phyloP scores from a whole-genome alignment of 805 yeast species.

The Wickerhamiella azyma region DNA sequence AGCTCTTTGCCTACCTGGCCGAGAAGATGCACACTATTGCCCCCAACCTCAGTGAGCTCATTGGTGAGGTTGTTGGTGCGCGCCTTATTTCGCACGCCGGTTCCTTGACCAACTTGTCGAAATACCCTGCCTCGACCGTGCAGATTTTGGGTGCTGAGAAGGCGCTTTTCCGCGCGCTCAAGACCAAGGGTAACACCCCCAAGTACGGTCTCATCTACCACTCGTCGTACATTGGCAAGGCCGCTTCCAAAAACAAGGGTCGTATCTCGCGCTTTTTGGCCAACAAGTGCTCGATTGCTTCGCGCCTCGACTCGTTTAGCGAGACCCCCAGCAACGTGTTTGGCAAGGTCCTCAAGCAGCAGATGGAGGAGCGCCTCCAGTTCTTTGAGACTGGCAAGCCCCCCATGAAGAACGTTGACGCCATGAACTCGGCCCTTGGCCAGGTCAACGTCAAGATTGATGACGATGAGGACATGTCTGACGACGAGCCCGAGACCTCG shows the following conservation, averaged over 20 bases:
- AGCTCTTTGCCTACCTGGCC: slow-evolving; percentile 69
- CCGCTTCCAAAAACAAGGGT: slow-evolving; percentile 94
- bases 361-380: slow-evolving; percentile 93
- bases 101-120: slow-evolving; percentile 87
- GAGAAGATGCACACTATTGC: slow-evolving; percentile 98
- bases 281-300: slow-evolving; percentile 97
- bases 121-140: slow-evolving; percentile 98
- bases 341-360: slow-evolving; percentile 83
- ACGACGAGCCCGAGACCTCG: slow-evolving; percentile 17
- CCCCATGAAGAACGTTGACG: slow-evolving; percentile 91
- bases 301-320: slow-evolving; percentile 94
- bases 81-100: slow-evolving; percentile 97
- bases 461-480: slow-evolving; percentile 30
- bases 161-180: slow-evolving; percentile 89
- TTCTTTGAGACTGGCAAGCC: slow-evolving; percentile 94
- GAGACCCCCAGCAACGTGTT: slow-evolving; percentile 86
- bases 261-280: slow-evolving; percentile 97
- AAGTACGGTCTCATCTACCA: slow-evolving; percentile 92
- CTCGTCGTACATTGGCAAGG: slow-evolving; percentile 87
- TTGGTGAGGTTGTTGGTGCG: slow-evolving; percentile 99
- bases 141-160: slow-evolving; percentile 97
- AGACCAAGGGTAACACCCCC: slow-evolving; percentile 94
- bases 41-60: slow-evolving; percentile 89
- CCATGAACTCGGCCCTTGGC: slow-evolving; percentile 81
- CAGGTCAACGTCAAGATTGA: slow-evolving; percentile 33